These are phyloP conservation scores for Cercis canadensis DNA, from an alignment of 306 rosid species.

Conservation along the genomic window DNA sequence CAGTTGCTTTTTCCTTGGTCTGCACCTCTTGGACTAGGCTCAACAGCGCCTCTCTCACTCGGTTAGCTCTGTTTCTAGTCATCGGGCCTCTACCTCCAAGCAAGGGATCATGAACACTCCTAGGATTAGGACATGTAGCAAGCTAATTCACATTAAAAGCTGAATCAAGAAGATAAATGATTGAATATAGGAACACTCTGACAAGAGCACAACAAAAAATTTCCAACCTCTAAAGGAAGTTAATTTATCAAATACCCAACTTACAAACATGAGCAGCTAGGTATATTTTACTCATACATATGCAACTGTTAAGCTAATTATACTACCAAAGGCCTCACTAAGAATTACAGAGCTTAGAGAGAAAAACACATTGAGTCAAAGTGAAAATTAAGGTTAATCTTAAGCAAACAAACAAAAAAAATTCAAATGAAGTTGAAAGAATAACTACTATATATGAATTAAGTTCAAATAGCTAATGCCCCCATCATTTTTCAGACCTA, in stretches of 20 bases:
- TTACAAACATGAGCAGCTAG: background rate
- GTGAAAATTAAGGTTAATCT: background rate
- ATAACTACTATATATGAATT: background rate
- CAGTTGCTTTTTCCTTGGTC: too few relatives aligned
- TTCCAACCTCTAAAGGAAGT: too few relatives aligned
- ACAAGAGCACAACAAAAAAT: background rate
- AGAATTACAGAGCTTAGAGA: background rate
- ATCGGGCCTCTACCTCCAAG: too few relatives aligned
- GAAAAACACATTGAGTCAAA: background rate
- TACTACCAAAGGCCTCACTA: background rate
- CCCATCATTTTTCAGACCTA: too few relatives aligned
- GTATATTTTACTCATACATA: background rate
- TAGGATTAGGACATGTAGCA: too few relatives aligned
- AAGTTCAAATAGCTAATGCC: background rate
- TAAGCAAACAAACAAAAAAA: too few relatives aligned
- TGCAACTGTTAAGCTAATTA: background rate
- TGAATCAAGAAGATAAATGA: constrained; percentile 1
- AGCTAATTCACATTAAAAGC: too few relatives aligned
- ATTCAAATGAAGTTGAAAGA: background rate
- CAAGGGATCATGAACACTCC: too few relatives aligned
- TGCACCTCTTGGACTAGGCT: too few relatives aligned
- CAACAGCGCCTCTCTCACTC: too few relatives aligned
- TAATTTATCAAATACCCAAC: too few relatives aligned
- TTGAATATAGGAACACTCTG: background rate
- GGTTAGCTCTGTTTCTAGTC: too few relatives aligned